Evolutionary conservation across 306 rosid species (phyloP).

Genomic region (peach (Prunus persica)): DNA sequence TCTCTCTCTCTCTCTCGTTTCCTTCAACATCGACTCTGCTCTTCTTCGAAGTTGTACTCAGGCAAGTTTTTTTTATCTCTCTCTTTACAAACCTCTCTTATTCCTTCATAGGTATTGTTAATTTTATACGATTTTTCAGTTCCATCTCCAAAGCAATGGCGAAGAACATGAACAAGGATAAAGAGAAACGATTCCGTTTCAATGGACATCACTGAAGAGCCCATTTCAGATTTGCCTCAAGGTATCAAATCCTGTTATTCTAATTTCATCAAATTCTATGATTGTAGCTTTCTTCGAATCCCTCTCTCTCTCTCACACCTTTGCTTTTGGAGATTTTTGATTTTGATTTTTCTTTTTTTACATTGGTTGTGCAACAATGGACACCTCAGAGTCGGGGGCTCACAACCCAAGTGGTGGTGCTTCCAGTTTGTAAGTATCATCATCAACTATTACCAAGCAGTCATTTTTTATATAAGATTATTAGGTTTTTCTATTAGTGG

Average conservation of each 20-base stretch:
- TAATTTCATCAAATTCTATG: neutral
- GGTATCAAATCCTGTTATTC: constrained; percentile 26
- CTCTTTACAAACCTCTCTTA: too few species aligned
- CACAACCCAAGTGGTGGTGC: constrained; percentile 34
- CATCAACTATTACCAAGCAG: neutral
- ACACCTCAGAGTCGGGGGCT: constrained; percentile 52
- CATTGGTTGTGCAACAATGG: constrained; percentile 35
- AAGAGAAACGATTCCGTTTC: constrained; percentile 30
- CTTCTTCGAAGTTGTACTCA: too few species aligned
- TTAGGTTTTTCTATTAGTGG: neutral
- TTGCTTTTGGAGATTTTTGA: too few species aligned
- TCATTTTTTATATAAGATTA: too few species aligned
- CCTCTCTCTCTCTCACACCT: too few species aligned
- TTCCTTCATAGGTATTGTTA: too few species aligned
- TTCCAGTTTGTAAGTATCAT: constrained; percentile 44
- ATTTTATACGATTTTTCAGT: neutral
- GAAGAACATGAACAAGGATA: constrained; percentile 62
- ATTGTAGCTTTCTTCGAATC: neutral
- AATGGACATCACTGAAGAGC: constrained; percentile 42
- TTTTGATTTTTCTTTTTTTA: neutral
- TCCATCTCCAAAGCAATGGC: constrained; percentile 38
- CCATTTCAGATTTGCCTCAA: constrained; percentile 42
- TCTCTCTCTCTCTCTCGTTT: too few species aligned
- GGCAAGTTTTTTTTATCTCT: too few species aligned
- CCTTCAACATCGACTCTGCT: too few species aligned